phyloP scores from a whole-genome alignment of 2,329 filamentous ascomycete genomes.

The Juglanconis oblonga region DNA sequence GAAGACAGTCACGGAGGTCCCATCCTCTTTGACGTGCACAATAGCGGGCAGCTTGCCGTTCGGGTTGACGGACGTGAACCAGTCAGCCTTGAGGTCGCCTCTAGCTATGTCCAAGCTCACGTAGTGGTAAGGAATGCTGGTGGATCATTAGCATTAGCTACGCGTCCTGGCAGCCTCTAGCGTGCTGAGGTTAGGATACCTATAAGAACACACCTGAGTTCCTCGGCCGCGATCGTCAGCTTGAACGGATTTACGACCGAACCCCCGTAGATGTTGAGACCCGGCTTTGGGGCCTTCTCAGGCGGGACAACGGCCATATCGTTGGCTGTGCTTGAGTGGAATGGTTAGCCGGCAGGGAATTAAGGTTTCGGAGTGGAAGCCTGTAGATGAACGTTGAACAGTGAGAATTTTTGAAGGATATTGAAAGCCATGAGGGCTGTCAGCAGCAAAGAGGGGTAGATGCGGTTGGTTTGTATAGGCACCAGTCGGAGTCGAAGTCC shows the following conservation, averaged over 20 bases:
- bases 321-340: no score
- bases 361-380: no score
- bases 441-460: no score
- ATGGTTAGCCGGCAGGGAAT: no score
- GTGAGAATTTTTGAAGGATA: no score
- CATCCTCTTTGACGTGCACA: constrained; percentile 24
- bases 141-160: background rate
- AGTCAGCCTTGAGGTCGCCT: constrained; percentile 20
- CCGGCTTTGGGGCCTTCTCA: constrained; percentile 23
- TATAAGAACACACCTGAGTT: constrained; percentile 21
- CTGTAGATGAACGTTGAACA: no score
- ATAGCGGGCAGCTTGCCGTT: constrained; percentile 24
- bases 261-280: constrained; percentile 24
- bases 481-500: no score
- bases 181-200: background rate
- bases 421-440: no score
- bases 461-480: no score
- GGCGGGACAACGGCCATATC: constrained; percentile 18
- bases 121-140: constrained; percentile 22
- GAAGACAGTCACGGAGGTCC: constrained; percentile 22
- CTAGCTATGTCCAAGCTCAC: constrained; percentile 19
- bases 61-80: constrained; percentile 24
- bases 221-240: constrained; percentile 23
- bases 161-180: no score
- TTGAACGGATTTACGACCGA: constrained; percentile 23